Conservation (phyloP, 1,139 yeast genomes). For the Geotrichum macrosporum region DNA sequence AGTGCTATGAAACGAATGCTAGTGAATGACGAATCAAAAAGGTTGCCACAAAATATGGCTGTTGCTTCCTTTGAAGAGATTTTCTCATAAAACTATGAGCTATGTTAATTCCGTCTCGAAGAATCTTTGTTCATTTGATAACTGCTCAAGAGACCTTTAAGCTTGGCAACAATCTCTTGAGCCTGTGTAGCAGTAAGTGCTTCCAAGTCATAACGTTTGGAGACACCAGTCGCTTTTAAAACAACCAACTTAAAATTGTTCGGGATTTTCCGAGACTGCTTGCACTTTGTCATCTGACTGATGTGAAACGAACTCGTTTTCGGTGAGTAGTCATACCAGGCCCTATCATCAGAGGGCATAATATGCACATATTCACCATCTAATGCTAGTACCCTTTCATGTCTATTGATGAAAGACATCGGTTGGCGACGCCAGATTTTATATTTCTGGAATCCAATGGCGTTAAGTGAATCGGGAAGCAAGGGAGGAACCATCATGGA, state of each 20-base stretch:
- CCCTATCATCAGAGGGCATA: conserved; percentile 72
- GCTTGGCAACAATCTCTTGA: conserved; percentile 66
- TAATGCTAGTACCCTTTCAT: conserved; percentile 77
- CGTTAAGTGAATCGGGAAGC: conserved; percentile 18
- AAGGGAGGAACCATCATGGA: conserved; percentile 20
- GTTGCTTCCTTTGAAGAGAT: too few relatives aligned
- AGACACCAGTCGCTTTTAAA: conserved; percentile 52
- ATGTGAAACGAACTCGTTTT: conserved; percentile 88
- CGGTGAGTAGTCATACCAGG: conserved; percentile 58
- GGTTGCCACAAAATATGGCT: too few relatives aligned
- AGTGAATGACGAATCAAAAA: too few relatives aligned
- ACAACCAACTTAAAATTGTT: conserved; percentile 78
- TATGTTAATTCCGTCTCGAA: conserved; percentile 15
- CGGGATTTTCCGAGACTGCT: conserved; percentile 74
- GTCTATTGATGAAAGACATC: conserved; percentile 73
- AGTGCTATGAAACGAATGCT: too few relatives aligned
- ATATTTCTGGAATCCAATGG: conserved; percentile 47
- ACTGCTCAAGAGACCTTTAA: conserved; percentile 31
- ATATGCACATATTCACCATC: conserved; percentile 93
- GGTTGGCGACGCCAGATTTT: conserved; percentile 86
- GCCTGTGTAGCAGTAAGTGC: conserved; percentile 62
- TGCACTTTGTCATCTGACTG: conserved; percentile 68
- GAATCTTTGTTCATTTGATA: conserved; percentile 19
- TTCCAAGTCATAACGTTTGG: conserved; percentile 83
- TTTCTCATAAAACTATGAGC: too few relatives aligned